Percentiles rank a stretch among this genome's conserved stretches.
phyloP scores from a whole-genome alignment of 192 early-diverging fungal genomes.

The Obelidium mucronatum region DNA sequence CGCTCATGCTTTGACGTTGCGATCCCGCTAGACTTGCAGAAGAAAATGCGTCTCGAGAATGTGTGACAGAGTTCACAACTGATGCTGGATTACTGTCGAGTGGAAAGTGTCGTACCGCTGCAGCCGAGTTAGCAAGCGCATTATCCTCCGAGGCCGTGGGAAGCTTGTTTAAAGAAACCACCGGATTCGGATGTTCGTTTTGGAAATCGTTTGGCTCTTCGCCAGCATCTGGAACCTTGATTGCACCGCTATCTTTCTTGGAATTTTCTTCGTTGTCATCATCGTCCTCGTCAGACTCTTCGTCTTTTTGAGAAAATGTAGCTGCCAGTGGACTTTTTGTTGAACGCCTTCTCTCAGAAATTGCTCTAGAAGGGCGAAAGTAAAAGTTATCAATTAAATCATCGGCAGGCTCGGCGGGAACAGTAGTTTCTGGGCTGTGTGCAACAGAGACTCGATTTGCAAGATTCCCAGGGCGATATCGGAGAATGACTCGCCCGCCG shows the following conservation, averaged over 20 bases:
- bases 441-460: not conserved
- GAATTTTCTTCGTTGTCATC: not conserved
- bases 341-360: not conserved
- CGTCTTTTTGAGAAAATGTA: not conserved
- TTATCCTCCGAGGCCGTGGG: not conserved
- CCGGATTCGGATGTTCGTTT: not conserved
- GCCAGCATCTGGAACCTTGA: not conserved
- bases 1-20: too few species aligned
- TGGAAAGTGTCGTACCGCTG: too few species aligned
- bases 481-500: conserved; percentile 20
- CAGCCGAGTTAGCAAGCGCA: too few species aligned
- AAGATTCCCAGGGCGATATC: not conserved
- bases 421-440: not conserved
- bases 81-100: too few species aligned
- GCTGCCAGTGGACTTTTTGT: conserved; percentile 17
- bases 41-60: too few species aligned
- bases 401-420: not conserved
- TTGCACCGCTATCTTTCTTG: not conserved
- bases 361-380: not conserved
- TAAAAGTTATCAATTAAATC: conserved; percentile 21
- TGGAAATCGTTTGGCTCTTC: not conserved
- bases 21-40: too few species aligned
- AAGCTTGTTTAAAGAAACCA: too few species aligned
- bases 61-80: too few species aligned
- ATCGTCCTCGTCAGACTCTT: not conserved